Conservation (phyloP, 2,329 filamentous ascomycete species). For the Chaetomiaceae sp. region DNA sequence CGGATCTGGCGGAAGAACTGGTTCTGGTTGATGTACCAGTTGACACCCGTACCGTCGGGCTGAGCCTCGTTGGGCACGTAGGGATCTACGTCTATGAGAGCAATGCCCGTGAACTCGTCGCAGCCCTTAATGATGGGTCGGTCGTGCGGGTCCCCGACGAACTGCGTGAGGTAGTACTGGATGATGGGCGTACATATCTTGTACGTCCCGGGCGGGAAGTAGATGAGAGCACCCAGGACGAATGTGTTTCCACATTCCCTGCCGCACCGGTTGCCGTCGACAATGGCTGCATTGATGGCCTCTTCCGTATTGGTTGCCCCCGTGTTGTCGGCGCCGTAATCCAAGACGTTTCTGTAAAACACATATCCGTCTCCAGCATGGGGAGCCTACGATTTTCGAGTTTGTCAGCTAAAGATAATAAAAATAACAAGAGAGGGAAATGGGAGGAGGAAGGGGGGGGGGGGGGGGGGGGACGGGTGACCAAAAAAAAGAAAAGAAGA, state of each 20-base stretch:
- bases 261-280: conserved; percentile 38
- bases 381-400: not conserved
- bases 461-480: too few relatives aligned
- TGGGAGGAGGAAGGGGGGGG: too few relatives aligned
- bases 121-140: conserved; percentile 52
- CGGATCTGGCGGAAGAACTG: conserved; percentile 56
- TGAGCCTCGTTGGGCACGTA: conserved; percentile 30
- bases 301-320: not conserved
- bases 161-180: conserved; percentile 67
- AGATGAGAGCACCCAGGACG: conserved; percentile 61
- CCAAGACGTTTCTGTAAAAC: not conserved
- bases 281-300: not conserved
- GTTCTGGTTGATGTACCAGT: conserved; percentile 10
- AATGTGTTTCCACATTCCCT: conserved; percentile 43
- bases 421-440: too few relatives aligned
- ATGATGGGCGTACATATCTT: conserved; percentile 58
- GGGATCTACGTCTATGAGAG: conserved; percentile 44
- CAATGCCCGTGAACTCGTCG: conserved; percentile 43
- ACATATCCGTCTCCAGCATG: not conserved
- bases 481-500: too few relatives aligned
- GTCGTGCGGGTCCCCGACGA: conserved; percentile 61
- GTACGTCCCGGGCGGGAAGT: conserved; percentile 69
- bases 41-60: not conserved
- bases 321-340: not conserved
- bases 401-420: not conserved